Percentiles rank a stretch among this genome's conserved stretches.
phyloP scores from a whole-genome alignment of 2,329 filamentous ascomycete species.

The Verruconis gallopava region DNA sequence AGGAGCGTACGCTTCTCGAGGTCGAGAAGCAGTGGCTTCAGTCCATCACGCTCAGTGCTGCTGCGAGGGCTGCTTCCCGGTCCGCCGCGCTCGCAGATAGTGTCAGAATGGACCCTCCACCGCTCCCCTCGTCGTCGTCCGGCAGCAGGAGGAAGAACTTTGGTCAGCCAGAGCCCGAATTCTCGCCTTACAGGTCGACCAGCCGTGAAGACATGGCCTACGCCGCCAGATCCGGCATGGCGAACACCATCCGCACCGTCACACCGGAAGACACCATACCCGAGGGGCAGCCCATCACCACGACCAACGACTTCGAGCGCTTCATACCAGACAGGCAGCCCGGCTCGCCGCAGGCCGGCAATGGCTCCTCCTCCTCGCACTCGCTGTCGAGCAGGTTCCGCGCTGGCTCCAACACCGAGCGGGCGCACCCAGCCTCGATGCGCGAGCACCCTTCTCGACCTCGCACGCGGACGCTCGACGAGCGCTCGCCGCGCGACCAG shows the following conservation, averaged over 20 bases:
- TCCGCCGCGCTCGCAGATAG: not conserved
- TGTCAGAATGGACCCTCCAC: not conserved
- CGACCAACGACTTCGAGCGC: not conserved
- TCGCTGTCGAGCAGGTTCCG: slow-evolving; percentile 6
- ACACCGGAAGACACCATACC: slow-evolving; percentile 42
- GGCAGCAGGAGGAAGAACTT: slow-evolving; percentile 1
- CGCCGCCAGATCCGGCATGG: not conserved
- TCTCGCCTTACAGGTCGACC: not conserved
- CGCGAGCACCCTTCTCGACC: slow-evolving; percentile 38
- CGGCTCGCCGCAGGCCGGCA: slow-evolving; percentile 1
- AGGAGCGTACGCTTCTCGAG: slow-evolving; percentile 10
- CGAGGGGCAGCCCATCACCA: slow-evolving; percentile 5
- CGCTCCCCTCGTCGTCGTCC: not conserved
- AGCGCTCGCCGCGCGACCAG: slow-evolving; percentile 26
- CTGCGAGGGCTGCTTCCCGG: not conserved
- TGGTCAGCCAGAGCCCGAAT: not conserved
- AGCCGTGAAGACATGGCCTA: slow-evolving; percentile 8
- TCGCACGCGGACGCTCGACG: slow-evolving; percentile 39
- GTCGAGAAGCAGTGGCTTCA: slow-evolving; percentile 9
- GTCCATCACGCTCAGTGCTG: not conserved
- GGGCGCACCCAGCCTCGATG: slow-evolving; percentile 11
- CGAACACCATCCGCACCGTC: slow-evolving; percentile 45
- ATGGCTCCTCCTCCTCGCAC: not conserved
- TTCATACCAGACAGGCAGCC: slow-evolving; percentile 10
- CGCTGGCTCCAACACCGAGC: slow-evolving; percentile 10